Evolutionary conservation across 2,329 filamentous ascomycete genomes (phyloP).

Genomic region (Sphaerulina musiva): DNA sequence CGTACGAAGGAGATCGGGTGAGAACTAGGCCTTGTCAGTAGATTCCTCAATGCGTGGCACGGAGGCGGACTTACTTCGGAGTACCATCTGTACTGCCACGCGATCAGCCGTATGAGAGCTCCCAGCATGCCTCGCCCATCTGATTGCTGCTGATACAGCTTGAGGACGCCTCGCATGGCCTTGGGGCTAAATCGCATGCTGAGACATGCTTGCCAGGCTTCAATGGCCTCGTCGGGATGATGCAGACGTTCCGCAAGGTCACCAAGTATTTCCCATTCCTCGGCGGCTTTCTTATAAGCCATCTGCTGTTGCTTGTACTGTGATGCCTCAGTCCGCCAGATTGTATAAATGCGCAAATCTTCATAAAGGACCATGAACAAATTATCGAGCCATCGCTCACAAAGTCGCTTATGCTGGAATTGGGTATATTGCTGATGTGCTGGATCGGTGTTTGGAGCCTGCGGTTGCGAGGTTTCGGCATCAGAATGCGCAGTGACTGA

Average conservation of each 20-base stretch:
- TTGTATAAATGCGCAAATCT: slow-evolving; percentile 95
- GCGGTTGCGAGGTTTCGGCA: slow-evolving; percentile 29
- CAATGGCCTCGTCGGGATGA: slow-evolving; percentile 81
- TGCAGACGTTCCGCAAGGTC: slow-evolving; percentile 88
- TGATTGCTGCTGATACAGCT: slow-evolving; percentile 67
- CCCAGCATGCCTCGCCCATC: slow-evolving; percentile 75
- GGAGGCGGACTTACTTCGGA: slow-evolving; percentile 61
- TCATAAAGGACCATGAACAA: slow-evolving; percentile 99
- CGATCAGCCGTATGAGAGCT: slow-evolving; percentile 82
- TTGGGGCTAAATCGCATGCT: slow-evolving; percentile 87
- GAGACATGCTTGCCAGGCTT: slow-evolving; percentile 86
- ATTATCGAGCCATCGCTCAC: slow-evolving; percentile 96
- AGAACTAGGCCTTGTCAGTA: slow-evolving; percentile 56
- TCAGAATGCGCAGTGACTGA: slow-evolving; percentile 31
- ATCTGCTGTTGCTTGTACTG: slow-evolving; percentile 90
- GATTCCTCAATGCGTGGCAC: not conserved
- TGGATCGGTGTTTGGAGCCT: slow-evolving; percentile 42
- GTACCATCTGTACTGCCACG: slow-evolving; percentile 99
- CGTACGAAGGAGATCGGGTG: slow-evolving; percentile 77
- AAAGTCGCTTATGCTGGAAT: slow-evolving; percentile 94
- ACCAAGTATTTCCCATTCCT: slow-evolving; percentile 97
- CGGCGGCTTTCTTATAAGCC: slow-evolving; percentile 91
- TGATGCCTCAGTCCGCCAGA: slow-evolving; percentile 97
- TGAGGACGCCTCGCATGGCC: slow-evolving; percentile 77
- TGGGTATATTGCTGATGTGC: slow-evolving; percentile 73